A percentile compares a stretch with the other conserved stretches of the same genome.
These are phyloP conservation scores for Straminergon stramineum DNA, from an alignment of 225 moss, liverwort and hornwort genomes.

Conservation along the genomic window DNA sequence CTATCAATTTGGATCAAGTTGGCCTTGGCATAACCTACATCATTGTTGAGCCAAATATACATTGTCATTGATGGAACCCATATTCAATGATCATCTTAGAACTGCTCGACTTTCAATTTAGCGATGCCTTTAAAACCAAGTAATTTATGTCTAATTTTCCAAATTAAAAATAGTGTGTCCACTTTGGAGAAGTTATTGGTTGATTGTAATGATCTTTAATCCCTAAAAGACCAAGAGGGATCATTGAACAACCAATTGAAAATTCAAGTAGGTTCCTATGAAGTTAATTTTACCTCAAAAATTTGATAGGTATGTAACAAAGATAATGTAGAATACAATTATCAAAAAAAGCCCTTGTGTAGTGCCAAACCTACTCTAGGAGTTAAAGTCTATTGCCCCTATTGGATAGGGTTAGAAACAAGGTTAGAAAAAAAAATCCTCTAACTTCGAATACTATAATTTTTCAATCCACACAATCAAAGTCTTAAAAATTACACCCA, in stretches of 20 bases:
- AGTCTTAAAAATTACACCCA: too few relatives aligned
- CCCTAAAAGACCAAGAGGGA: too few relatives aligned
- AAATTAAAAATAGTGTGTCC: accelerated
- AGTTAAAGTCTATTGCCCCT: too few relatives aligned
- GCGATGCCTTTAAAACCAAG: background rate
- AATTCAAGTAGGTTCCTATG: too few relatives aligned
- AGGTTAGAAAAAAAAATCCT: too few relatives aligned
- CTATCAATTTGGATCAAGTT: too few relatives aligned
- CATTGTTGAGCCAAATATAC: background rate
- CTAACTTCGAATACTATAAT: too few relatives aligned
- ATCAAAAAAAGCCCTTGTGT: background rate
- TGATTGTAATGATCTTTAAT: background rate
- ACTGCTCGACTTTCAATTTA: accelerated
- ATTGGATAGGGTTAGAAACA: too few relatives aligned
- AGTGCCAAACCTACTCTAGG: too few relatives aligned
- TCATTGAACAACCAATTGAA: background rate
- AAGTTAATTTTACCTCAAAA: background rate
- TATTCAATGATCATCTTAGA: background rate
- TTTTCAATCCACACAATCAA: too few relatives aligned
- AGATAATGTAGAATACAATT: background rate
- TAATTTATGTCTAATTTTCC: background rate
- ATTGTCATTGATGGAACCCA: background rate
- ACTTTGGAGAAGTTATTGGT: background rate
- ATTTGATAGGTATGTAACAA: background rate
- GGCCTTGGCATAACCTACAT: too few relatives aligned